Evolutionary conservation across 192 early-diverging fungal genomes (phyloP).

Genomic region (Gorgonomyces haynaldii): DNA sequence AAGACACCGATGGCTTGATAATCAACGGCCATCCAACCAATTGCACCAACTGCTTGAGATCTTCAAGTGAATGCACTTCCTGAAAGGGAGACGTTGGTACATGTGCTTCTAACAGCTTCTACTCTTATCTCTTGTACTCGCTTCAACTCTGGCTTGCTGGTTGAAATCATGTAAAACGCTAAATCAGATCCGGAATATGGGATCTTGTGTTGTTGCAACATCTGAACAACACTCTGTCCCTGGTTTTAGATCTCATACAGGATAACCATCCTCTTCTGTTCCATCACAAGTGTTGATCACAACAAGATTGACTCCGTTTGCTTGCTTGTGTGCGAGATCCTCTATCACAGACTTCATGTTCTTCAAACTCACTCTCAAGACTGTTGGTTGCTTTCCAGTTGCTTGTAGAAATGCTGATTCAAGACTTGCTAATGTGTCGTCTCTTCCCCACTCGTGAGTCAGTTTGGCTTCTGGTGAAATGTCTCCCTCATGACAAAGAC

Average conservation of each 20-base stretch:
- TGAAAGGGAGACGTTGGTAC: slow-evolving; percentile 19
- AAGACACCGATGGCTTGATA: slow-evolving; percentile 34
- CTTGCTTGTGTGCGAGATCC: background rate
- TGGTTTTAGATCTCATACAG: background rate
- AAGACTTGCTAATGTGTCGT: too few species aligned
- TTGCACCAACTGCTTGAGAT: background rate
- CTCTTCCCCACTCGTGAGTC: too few species aligned
- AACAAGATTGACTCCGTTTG: background rate
- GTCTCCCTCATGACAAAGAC: too few species aligned
- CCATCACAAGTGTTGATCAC: slow-evolving; percentile 11
- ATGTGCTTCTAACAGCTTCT: slow-evolving; percentile 3
- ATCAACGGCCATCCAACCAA: slow-evolving; percentile 29
- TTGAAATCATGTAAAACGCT: slow-evolving; percentile 5
- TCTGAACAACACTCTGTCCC: background rate
- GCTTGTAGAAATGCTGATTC: too few species aligned
- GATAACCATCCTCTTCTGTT: slow-evolving; percentile 10
- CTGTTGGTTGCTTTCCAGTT: too few species aligned
- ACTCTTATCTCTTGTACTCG: background rate
- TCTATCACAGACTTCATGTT: too few species aligned
- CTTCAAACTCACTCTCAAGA: too few species aligned
- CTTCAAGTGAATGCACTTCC: slow-evolving; percentile 4
- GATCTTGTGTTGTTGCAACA: background rate
- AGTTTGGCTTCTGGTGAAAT: too few species aligned
- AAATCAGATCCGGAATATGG: slow-evolving; percentile 5
- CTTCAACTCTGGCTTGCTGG: slow-evolving; percentile 13